These are phyloP conservation scores for Trametes sp. DNA, from an alignment of 1,284 basidiomycete genomes.

Conservation along the genomic window DNA sequence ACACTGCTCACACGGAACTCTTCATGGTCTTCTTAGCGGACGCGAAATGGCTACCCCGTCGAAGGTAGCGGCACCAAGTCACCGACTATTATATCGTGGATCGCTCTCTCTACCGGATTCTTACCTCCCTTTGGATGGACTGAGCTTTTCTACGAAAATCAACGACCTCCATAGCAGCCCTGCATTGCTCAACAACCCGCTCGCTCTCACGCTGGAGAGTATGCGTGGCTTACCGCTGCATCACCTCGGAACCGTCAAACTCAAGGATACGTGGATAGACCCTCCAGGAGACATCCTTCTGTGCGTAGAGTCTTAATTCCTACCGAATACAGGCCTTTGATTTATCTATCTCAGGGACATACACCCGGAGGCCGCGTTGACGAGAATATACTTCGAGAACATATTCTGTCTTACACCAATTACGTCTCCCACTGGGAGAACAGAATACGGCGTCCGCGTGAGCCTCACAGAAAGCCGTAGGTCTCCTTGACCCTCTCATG, in stretches of 20 bases:
- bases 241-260: constrained; percentile 59
- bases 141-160: constrained; percentile 65
- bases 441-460: constrained; percentile 65
- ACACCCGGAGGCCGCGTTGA: constrained; percentile 69
- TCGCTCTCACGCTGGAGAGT: constrained; percentile 77
- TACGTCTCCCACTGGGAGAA: constrained; percentile 45
- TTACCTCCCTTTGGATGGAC: constrained; percentile 71
- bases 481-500: constrained; percentile 30
- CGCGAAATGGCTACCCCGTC: constrained; percentile 5
- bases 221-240: constrained; percentile 79
- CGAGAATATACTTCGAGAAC: constrained; percentile 73
- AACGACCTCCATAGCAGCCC: constrained; percentile 50
- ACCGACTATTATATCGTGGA: constrained; percentile 76
- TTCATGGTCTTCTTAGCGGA: no score
- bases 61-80: constrained; percentile 11
- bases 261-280: constrained; percentile 67
- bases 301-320: no score
- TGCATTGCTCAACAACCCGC: constrained; percentile 65
- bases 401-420: constrained; percentile 64
- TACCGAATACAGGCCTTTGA: no score
- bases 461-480: constrained; percentile 72
- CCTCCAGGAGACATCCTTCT: constrained; percentile 59
- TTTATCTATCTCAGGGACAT: constrained; percentile 61
- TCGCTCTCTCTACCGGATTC: constrained; percentile 79
- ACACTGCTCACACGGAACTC: no score